Percentiles rank a stretch among this genome's conserved stretches.
These are phyloP conservation scores for Rosa rugosa DNA, from an alignment of 306 rosid species.

Conservation along the genomic window DNA sequence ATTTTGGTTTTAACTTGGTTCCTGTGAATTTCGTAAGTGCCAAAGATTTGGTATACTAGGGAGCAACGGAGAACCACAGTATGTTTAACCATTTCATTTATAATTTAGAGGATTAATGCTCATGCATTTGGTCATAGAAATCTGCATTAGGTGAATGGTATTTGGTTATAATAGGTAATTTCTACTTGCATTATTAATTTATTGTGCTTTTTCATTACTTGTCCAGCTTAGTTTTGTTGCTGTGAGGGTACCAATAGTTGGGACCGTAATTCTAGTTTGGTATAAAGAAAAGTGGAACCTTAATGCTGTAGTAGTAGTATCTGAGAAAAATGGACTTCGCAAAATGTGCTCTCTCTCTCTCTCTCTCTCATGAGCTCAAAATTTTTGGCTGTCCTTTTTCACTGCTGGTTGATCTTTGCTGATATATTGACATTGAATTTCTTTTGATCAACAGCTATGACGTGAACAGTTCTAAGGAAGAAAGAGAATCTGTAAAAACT, in stretches of 20 bases:
- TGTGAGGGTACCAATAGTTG: neutral
- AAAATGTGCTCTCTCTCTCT: neutral
- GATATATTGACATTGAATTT: neutral
- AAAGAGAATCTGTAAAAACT: constrained; percentile 14
- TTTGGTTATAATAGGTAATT: neutral
- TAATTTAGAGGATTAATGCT: neutral
- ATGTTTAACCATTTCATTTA: neutral
- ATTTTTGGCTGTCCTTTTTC: neutral
- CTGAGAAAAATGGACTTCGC: neutral
- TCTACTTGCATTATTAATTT: neutral
- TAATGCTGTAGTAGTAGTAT: neutral
- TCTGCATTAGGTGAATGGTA: neutral
- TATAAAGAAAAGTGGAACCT: neutral
- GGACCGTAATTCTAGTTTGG: neutral
- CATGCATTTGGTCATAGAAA: constrained; percentile 8
- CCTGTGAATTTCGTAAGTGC: neutral
- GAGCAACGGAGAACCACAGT: neutral
- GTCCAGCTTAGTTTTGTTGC: neutral
- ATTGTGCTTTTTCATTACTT: neutral
- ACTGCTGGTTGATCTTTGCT: neutral
- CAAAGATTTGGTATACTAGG: neutral
- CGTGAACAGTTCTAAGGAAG: constrained; percentile 27
- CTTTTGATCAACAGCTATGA: constrained; percentile 24
- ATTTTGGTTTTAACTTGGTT: neutral
- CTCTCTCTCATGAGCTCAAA: too few relatives aligned